phyloP scores from a whole-genome alignment of 352 stramenopile genomes.

The Pythium phragmitis region DNA sequence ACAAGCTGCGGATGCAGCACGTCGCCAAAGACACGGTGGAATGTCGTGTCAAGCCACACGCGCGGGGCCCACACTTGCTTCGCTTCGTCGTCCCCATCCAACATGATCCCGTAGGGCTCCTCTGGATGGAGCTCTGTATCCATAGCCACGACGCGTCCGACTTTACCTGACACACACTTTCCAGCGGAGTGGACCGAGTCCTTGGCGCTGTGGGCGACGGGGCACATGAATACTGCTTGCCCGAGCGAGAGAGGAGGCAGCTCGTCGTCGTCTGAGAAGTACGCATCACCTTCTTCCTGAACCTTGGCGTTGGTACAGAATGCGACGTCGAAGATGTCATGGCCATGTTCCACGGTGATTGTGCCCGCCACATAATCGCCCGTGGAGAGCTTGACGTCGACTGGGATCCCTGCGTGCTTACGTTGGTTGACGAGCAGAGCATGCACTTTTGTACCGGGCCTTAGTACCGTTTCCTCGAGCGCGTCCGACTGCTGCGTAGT shows the following conservation, averaged over 20 bases:
- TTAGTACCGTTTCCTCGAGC: constrained; percentile 28
- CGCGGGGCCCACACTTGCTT: constrained; percentile 34
- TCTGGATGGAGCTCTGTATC: constrained; percentile 29
- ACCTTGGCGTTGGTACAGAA: constrained; percentile 40
- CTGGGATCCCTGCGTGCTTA: constrained; percentile 46
- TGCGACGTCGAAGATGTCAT: constrained; percentile 42
- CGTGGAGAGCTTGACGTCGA: constrained; percentile 39
- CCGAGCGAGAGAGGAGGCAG: constrained; percentile 30
- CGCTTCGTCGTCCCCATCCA: constrained; percentile 31
- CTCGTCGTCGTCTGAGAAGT: constrained; percentile 44
- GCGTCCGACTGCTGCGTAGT: background rate
- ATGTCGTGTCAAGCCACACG: constrained; percentile 39
- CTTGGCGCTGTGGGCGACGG: constrained; percentile 12
- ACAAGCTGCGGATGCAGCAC: constrained; percentile 35
- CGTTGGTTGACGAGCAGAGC: constrained; percentile 27
- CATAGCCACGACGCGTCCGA: constrained; percentile 32
- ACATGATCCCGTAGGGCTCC: constrained; percentile 35
- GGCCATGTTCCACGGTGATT: constrained; percentile 42
- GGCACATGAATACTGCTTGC: constrained; percentile 42
- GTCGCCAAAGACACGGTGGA: constrained; percentile 27
- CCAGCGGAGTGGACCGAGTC: constrained; percentile 1
- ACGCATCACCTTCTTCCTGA: constrained; percentile 37
- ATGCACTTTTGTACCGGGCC: constrained; percentile 33
- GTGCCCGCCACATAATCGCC: constrained; percentile 41
- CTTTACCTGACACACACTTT: constrained; percentile 20